Base-by-base conservation (phyloP, 768 basidiomycete species). In the Boletus tomentosulus region DNA sequence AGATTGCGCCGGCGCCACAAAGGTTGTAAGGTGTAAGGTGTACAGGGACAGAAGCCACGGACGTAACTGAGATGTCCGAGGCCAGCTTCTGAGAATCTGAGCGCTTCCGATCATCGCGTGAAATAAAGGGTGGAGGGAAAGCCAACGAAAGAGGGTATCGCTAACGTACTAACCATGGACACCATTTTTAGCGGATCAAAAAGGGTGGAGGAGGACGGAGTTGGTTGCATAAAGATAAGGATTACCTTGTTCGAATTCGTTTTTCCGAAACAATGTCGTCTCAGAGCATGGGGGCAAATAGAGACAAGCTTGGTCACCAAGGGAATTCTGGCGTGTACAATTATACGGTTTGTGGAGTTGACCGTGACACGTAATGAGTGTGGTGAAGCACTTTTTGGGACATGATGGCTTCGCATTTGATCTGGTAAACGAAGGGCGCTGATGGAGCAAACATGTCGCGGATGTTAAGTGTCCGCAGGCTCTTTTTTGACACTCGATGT, bases 51-150 rank as follows among this genome's bases (percentile, higher is more conserved):
- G 69, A 69, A 68, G 69, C 55, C 57, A 68, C 69, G 67, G 67
- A 65, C 58, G 67, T 68, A 69, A 60, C 38, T 49, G 52, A 61
- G 39, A 68, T 71, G 67, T 71, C 67, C 67, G 67, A 71, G 65
- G 68, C 19, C 42, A 64, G 35, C 65, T 64, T 68, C 62, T 63
- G 66, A 57, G 68, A 62, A 68, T 63, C 59, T 54, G 55, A 59
- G 50, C 61, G 43, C 51, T 59, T 58, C 63, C 58, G 65, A 64
- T 61, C 46, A 62, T 58, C 62, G 55, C 57, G 57, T 58, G 58
- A 64, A 67, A 54, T 43, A 38, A 57, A 50, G 46, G 43, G 50
- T 48, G 53, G 46, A 49, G 49, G 22, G 41, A 51, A 50, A 50
- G 46, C 51, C 43, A 48, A 50, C 44, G 41, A 48, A 48, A 54